phyloP scores from a whole-genome alignment of 116 monocot species.

The Papilionanthe hybrid region DNA sequence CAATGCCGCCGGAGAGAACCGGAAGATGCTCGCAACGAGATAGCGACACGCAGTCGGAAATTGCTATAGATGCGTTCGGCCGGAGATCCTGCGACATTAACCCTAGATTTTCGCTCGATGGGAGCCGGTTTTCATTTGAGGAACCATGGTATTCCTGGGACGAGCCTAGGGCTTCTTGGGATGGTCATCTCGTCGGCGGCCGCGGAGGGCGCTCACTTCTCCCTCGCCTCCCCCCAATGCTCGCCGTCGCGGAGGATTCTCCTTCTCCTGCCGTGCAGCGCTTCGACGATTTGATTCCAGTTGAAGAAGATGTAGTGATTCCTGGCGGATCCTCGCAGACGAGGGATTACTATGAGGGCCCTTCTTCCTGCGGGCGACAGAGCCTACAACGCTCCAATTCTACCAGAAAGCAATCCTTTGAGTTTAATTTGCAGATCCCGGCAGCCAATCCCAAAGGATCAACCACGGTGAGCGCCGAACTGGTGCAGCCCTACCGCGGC shows the following conservation, averaged over 20 bases:
- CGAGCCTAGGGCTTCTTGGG: conserved; percentile 83
- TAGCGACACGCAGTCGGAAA: conserved; percentile 47
- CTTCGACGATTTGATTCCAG: conserved; percentile 40
- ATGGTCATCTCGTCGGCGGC: conserved; percentile 43
- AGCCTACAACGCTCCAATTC: conserved; percentile 77
- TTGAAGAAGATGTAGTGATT: conserved; percentile 38
- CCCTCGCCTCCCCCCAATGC: conserved; percentile 42
- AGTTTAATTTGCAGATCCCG: conserved; percentile 27
- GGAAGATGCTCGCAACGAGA: conserved; percentile 14
- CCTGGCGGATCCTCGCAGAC: conserved; percentile 81
- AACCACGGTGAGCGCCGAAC: conserved; percentile 40
- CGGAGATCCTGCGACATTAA: conserved; percentile 55
- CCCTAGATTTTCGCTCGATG: conserved; percentile 71
- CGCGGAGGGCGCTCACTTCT: conserved; percentile 16
- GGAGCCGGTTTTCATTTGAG: conserved; percentile 57
- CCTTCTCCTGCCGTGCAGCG: conserved; percentile 32
- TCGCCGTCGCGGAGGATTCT: conserved; percentile 62
- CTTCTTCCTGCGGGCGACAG: conserved; percentile 39
- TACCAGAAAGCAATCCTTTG: conserved; percentile 25
- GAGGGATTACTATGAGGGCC: conserved; percentile 62
- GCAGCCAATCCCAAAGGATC: conserved; percentile 37
- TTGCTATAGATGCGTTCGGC: conserved; percentile 39
- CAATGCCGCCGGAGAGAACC: conserved; percentile 12
- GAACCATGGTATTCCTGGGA: conserved; percentile 65
- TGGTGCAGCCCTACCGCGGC: conserved; percentile 22